A percentile compares a stretch with the other conserved stretches of the same genome.
These are phyloP conservation scores for Coprinopsis cinerea DNA, from an alignment of 768 basidiomycete species.

Conservation along the genomic window DNA sequence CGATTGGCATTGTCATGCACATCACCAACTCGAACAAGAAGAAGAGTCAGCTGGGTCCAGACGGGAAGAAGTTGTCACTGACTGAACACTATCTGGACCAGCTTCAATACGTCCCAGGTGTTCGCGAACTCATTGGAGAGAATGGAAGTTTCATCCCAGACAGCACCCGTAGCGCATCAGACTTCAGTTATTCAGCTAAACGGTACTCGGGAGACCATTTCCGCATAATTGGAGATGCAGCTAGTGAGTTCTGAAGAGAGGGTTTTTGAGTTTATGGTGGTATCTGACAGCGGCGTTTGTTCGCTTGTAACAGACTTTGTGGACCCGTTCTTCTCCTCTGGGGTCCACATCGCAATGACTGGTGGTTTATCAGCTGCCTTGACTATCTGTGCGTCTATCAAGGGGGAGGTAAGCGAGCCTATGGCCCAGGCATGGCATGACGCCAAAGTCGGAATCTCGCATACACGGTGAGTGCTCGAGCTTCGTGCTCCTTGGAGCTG, in stretches of 20 bases:
- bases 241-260: slow-evolving; percentile 28
- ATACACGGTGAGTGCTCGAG: slow-evolving; percentile 24
- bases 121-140: slow-evolving; percentile 23
- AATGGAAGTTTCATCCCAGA: slow-evolving; percentile 17
- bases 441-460: slow-evolving; percentile 26
- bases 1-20: slow-evolving; percentile 46
- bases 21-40: slow-evolving; percentile 29
- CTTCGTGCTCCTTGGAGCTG: neutral
- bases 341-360: slow-evolving; percentile 36
- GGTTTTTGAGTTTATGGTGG: neutral
- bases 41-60: slow-evolving; percentile 17
- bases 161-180: slow-evolving; percentile 23
- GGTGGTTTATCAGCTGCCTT: slow-evolving; percentile 33
- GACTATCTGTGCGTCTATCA: slow-evolving; percentile 32
- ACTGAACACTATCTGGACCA: slow-evolving; percentile 32
- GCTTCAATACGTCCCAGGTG: slow-evolving; percentile 27
- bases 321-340: slow-evolving; percentile 42
- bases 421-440: slow-evolving; percentile 30
- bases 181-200: slow-evolving; percentile 32
- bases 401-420: slow-evolving; percentile 23
- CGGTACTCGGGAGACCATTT: slow-evolving; percentile 29
- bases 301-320: slow-evolving; percentile 31
- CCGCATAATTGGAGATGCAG: slow-evolving; percentile 37
- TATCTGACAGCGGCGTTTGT: neutral
- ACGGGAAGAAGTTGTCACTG: slow-evolving; percentile 4